A percentile compares a stretch with the other conserved stretches of the same genome.
Evolutionary conservation across 2,329 filamentous ascomycete genomes (phyloP).

Genomic region (Hypoxylon sp.): DNA sequence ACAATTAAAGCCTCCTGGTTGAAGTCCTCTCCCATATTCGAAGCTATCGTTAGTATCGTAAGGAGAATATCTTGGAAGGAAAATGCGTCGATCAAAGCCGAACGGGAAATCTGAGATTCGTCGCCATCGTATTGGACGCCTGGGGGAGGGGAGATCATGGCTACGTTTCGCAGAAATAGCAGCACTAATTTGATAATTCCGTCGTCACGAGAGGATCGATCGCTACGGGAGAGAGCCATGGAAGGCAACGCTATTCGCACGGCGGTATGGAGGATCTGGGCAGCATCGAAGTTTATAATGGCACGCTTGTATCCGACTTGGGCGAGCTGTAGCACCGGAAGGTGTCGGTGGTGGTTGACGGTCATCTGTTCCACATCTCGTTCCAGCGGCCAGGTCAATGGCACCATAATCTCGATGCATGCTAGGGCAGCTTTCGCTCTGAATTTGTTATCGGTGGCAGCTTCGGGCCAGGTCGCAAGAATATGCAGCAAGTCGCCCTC

Average conservation of each 20-base stretch:
- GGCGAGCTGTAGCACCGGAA: constrained; percentile 87
- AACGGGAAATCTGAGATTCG: constrained; percentile 88
- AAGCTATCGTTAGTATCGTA: constrained; percentile 85
- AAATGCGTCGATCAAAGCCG: constrained; percentile 88
- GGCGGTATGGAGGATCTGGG: constrained; percentile 81
- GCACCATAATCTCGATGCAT: constrained; percentile 90
- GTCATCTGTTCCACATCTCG: constrained; percentile 84
- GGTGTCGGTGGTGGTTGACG: constrained; percentile 90
- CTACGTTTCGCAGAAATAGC: constrained; percentile 89
- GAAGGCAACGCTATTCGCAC: constrained; percentile 85
- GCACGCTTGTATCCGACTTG: constrained; percentile 91
- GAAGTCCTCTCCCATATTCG: constrained; percentile 95
- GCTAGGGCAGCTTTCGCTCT: constrained; percentile 84
- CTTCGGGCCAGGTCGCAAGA: constrained; percentile 82
- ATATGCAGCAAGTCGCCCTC: constrained; percentile 92
- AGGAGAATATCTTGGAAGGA: constrained; percentile 91
- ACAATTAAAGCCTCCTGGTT: constrained; percentile 87
- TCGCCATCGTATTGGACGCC: constrained; percentile 84
- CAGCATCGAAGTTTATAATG: constrained; percentile 84
- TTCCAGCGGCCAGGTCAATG: constrained; percentile 93
- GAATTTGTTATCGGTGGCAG: constrained; percentile 76
- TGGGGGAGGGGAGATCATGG: constrained; percentile 81
- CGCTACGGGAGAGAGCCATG: constrained; percentile 81
- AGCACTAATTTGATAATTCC: constrained; percentile 92
- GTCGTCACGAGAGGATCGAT: constrained; percentile 83